phyloP scores from a whole-genome alignment of 2,329 filamentous ascomycete species.

The Phyllosticta citriasiana region DNA sequence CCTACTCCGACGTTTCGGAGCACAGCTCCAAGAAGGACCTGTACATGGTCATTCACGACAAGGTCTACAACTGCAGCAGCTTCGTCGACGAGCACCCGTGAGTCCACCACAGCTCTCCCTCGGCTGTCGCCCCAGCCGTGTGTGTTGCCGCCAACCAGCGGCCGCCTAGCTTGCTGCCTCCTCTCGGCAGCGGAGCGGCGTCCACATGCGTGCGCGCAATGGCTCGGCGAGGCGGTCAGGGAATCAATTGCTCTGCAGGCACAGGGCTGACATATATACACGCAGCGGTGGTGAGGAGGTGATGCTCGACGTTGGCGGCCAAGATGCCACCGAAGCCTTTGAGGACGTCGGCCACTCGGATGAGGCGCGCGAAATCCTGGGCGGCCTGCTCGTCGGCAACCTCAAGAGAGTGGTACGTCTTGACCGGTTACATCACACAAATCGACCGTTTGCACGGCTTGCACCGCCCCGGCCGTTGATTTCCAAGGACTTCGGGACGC shows the following conservation, averaged over 20 bases:
- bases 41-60: constrained; percentile 86
- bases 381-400: constrained; percentile 33
- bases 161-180: neutral
- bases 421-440: neutral
- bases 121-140: neutral
- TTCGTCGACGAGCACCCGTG: constrained; percentile 97
- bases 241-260: neutral
- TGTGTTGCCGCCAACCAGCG: neutral
- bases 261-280: neutral
- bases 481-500: neutral
- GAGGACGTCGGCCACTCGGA: constrained; percentile 99
- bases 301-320: constrained; percentile 86
- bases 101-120: constrained; percentile 24
- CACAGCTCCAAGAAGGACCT: constrained; percentile 70
- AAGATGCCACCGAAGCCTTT: constrained; percentile 95
- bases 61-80: constrained; percentile 81
- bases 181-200: neutral
- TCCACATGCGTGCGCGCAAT: neutral
- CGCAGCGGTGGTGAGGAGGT: constrained; percentile 94
- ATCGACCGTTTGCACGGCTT: neutral
- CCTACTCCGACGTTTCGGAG: constrained; percentile 31
- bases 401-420: constrained; percentile 28
- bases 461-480: neutral
- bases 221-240: neutral
- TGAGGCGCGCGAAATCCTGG: constrained; percentile 90